phyloP scores from a whole-genome alignment of 2,329 filamentous ascomycete species.

The Eutypella sp. region DNA sequence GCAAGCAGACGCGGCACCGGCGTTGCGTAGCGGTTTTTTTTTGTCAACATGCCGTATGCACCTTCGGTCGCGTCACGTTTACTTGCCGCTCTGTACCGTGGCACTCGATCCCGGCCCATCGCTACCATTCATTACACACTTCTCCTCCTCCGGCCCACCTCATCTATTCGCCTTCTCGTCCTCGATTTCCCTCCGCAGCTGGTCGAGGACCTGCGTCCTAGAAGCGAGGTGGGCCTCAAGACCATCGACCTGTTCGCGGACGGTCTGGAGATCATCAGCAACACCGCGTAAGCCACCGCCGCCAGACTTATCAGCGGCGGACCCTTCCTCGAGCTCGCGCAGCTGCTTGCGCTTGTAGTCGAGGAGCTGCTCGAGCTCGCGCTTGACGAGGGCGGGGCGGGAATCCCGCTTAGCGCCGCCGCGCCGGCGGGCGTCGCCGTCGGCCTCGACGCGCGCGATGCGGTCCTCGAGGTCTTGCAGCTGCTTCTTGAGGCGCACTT shows the following conservation, averaged over 20 bases:
- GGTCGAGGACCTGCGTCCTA: constrained; percentile 69
- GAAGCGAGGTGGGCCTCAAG: constrained; percentile 76
- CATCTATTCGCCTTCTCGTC: constrained; percentile 65
- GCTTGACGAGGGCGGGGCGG: constrained; percentile 87
- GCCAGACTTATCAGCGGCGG: constrained; percentile 60
- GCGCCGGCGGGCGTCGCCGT: constrained; percentile 54
- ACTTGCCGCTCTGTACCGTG: not conserved
- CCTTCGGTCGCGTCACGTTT: too few species aligned
- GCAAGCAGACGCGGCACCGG: too few species aligned
- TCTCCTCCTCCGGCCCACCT: constrained; percentile 8
- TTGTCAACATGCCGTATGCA: too few species aligned
- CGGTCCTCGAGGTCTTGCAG: constrained; percentile 84
- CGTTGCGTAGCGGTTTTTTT: too few species aligned
- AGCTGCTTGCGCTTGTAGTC: constrained; percentile 88
- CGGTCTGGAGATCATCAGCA: constrained; percentile 78
- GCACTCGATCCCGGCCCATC: not conserved
- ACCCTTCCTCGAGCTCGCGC: constrained; percentile 68
- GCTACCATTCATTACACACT: not conserved
- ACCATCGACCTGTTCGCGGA: constrained; percentile 92
- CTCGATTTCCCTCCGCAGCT: constrained; percentile 77
- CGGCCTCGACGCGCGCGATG: constrained; percentile 74
- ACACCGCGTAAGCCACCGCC: constrained; percentile 73
- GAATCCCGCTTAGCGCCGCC: constrained; percentile 63
- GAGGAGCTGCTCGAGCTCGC: constrained; percentile 87
- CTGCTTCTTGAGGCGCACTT: constrained; percentile 90